Conservation (phyloP, 2,329 filamentous ascomycete genomes). For the Plenodomus biglobosus region DNA sequence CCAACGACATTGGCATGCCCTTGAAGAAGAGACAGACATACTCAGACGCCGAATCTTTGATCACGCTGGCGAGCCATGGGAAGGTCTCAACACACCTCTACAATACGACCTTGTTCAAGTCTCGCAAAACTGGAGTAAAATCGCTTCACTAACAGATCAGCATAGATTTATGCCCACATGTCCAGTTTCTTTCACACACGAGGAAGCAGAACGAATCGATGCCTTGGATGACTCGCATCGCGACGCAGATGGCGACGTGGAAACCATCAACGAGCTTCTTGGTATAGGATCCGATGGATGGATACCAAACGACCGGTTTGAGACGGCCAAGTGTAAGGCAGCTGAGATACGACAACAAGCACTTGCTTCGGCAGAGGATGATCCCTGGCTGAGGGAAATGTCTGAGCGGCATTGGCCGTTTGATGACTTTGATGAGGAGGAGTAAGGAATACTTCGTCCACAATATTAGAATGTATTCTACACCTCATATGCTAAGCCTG, state of each 20-base stretch:
- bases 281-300: conserved; percentile 32
- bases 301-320: conserved; percentile 26
- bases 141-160: conserved; percentile 3
- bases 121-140: conserved; percentile 20
- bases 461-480: too few relatives aligned
- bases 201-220: conserved; percentile 17
- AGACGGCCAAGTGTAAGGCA: conserved; percentile 7
- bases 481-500: too few relatives aligned
- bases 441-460: too few relatives aligned
- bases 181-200: conserved; percentile 15
- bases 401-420: conserved; percentile 27
- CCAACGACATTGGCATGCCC: conserved; percentile 24
- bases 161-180: conserved; percentile 13
- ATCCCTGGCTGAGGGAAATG: conserved; percentile 22
- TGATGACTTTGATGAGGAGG: conserved; percentile 28
- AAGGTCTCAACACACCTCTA: conserved; percentile 31
- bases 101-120: conserved; percentile 28
- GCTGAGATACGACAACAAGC: conserved; percentile 16
- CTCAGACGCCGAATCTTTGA: conserved; percentile 26
- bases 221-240: conserved; percentile 17
- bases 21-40: conserved; percentile 21
- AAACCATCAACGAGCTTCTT: conserved; percentile 19
- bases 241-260: conserved; percentile 19
- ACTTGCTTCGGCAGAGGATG: conserved; percentile 19
- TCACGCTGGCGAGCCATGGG: conserved; percentile 30